Conservation (phyloP, 2,329 filamentous ascomycete genomes). For the Diaporthe sp. region DNA sequence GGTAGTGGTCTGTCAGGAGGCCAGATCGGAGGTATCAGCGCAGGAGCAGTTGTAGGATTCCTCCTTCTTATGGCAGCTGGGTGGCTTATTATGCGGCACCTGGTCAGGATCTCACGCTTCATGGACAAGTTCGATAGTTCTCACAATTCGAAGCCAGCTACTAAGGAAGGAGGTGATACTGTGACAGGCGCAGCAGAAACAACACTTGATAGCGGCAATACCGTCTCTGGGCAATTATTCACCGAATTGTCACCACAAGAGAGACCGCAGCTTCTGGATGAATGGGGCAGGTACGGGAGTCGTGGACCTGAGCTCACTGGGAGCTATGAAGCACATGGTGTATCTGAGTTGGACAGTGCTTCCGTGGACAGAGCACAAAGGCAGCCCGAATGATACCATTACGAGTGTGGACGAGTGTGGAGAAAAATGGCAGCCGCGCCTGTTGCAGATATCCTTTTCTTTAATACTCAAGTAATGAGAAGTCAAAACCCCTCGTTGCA, state of each 20-base stretch:
- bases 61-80: background rate
- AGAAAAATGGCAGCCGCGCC: too few species aligned
- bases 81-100: background rate
- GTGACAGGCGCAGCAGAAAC: background rate
- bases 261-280: background rate
- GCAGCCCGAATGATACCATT: too few species aligned
- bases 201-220: background rate
- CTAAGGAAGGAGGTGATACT: background rate
- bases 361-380: background rate
- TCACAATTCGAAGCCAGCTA: background rate
- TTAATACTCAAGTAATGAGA: conserved; percentile 28
- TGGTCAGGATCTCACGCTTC: background rate
- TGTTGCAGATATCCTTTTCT: background rate
- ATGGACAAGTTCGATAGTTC: background rate
- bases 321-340: background rate
- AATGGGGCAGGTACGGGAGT: background rate
- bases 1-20: background rate
- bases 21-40: background rate
- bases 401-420: too few species aligned
- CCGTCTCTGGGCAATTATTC: too few species aligned
- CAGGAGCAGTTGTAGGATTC: background rate
- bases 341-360: background rate
- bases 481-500: background rate
- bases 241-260: background rate
- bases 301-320: background rate